Base-by-base conservation (phyloP, 352 stramenopile genomes). In the Phytophthora lateralis region DNA sequence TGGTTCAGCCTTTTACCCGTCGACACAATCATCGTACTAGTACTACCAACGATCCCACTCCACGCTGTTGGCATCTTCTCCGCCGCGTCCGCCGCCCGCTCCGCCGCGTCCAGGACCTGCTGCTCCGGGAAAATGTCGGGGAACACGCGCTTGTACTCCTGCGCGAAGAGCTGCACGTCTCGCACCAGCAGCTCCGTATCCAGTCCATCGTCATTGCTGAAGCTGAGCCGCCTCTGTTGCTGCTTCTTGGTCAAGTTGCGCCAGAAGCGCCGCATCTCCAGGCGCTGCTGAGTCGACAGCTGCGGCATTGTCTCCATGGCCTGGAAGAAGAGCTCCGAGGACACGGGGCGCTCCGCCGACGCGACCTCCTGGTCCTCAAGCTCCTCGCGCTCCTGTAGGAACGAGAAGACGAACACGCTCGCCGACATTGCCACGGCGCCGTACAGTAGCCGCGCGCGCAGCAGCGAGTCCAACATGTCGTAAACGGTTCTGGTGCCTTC, bases 141-240 rank as follows among this genome's bases (percentile, higher is more conserved):
- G 30, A 90, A 96, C 6, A 93, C 81, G 38, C 88, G 78, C 32
- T 89, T 84, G 69, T 94, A 96, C 52, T 92, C 82, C 37, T 88
- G 80, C 20, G 83, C 83, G 41, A 90, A 85, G n/a, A 76, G 60
- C 69, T 91, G 79, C 52, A 94, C 74, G 57, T 91, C 85, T 34
- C 77, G 69, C 38, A 93, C 49, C n/a, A 71, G 53, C 29, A 90
- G 61, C 20, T 73, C 68, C 11, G 30, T 43, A 2, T 69, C 54
- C 6, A 32, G 12, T 14, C 18, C 35, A 15, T 55, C 45, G 34
- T 58, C 41, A 7, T 32, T 39, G 14, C 41, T 45, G 17, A 44
- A 21, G 15, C 37, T 54, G 18, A 49, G 57, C 35, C 35, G 44
- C 17, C 47, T 42, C 5, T 66, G 65, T 18, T 81, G 51, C 44